Evolutionary conservation across 1,284 basidiomycete species (phyloP).

Genomic region (Singerocomus inundabilis): DNA sequence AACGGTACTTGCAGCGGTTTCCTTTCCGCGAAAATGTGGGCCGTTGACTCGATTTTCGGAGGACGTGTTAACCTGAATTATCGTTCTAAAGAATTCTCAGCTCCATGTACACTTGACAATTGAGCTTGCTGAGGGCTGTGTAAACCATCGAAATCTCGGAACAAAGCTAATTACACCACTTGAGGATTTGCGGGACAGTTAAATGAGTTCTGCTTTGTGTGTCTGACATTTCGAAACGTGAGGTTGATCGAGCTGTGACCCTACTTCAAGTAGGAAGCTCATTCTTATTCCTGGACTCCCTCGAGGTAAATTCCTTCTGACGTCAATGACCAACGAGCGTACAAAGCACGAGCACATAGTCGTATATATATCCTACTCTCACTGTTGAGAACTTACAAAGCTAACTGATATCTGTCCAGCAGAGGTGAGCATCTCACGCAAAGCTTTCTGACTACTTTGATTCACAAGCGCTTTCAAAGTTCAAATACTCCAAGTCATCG

Average conservation of each 20-base stretch:
- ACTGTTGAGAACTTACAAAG: not conserved
- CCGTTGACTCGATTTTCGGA: too few relatives aligned
- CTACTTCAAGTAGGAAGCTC: not conserved
- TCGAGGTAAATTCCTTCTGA: not conserved
- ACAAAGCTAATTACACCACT: too few relatives aligned
- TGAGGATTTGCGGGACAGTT: too few relatives aligned
- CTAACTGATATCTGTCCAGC: not conserved
- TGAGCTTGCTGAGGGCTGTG: too few relatives aligned
- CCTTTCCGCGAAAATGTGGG: too few relatives aligned
- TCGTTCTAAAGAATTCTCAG: too few relatives aligned
- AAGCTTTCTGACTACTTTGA: not conserved
- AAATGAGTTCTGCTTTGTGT: not conserved
- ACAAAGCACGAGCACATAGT: not conserved
- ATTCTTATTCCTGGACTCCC: not conserved
- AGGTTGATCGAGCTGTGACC: not conserved
- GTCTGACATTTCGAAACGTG: not conserved
- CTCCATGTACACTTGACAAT: too few relatives aligned
- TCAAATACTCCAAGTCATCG: not conserved
- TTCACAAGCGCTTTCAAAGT: not conserved
- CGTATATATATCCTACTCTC: not conserved
- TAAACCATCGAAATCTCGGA: too few relatives aligned
- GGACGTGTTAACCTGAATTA: too few relatives aligned
- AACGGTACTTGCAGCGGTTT: too few relatives aligned
- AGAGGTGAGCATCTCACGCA: conserved; percentile 3
- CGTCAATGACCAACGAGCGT: not conserved